Percentiles rank a stretch among this genome's conserved stretches.
These are phyloP conservation scores for Aspergillus proliferans DNA, from an alignment of 2,329 filamentous ascomycete genomes.

Conservation along the genomic window DNA sequence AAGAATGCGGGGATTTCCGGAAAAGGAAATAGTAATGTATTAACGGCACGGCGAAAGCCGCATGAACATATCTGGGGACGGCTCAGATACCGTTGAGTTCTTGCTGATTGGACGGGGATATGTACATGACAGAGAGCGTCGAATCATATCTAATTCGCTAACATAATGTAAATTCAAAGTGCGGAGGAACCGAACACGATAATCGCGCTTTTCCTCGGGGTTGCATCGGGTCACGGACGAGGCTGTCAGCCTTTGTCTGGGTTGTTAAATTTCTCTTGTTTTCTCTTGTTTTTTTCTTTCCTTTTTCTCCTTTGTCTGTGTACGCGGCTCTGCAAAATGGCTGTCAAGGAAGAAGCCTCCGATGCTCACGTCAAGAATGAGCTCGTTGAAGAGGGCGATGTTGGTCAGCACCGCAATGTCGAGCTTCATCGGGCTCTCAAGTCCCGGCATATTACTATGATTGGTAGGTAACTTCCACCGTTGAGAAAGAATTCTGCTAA, in stretches of 20 bases:
- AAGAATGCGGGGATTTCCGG: not conserved
- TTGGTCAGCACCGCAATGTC: constrained; percentile 17
- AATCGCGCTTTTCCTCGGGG: not conserved
- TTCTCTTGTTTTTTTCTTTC: not conserved
- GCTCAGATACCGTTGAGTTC: not conserved
- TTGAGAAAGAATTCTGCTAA: not conserved
- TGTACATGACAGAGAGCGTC: not conserved
- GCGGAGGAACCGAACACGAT: not conserved
- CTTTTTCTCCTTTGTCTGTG: not conserved
- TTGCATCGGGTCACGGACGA: not conserved
- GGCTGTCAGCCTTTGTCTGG: too few species aligned
- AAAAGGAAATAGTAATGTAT: not conserved
- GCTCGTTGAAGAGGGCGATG: constrained; percentile 6
- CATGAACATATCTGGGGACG: not conserved
- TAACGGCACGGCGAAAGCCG: too few species aligned
- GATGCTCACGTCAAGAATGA: constrained; percentile 14
- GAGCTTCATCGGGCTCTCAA: constrained; percentile 38
- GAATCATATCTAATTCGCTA: not conserved
- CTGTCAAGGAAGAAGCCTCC: constrained; percentile 13
- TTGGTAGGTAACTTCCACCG: constrained; percentile 20
- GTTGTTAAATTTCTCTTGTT: not conserved
- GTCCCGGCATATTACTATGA: constrained; percentile 38
- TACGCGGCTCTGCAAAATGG: not conserved
- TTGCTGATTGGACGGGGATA: not conserved
- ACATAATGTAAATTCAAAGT: not conserved